A percentile compares a stretch with the other conserved stretches of the same genome.
These are phyloP conservation scores for Scytalidium sp. DNA, from an alignment of 2,329 filamentous ascomycete species.

Conservation along the genomic window DNA sequence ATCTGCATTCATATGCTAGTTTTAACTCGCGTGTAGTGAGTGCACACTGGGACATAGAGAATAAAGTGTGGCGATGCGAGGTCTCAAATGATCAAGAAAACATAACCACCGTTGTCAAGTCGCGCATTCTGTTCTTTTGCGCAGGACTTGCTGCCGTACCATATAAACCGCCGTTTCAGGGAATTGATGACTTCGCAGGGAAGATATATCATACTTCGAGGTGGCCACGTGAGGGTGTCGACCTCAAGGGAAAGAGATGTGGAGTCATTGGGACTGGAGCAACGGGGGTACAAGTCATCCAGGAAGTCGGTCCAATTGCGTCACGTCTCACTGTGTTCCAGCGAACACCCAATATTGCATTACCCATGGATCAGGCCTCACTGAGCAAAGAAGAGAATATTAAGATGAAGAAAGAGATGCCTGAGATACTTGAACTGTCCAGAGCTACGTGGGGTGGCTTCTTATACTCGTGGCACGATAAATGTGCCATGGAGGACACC, in stretches of 20 bases:
- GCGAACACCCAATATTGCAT: slow-evolving; percentile 53
- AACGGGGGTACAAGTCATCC: slow-evolving; percentile 21
- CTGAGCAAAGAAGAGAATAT: background rate
- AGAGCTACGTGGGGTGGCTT: slow-evolving; percentile 49
- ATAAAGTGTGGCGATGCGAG: slow-evolving; percentile 35
- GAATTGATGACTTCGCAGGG: slow-evolving; percentile 21
- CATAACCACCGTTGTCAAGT: background rate
- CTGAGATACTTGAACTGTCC: slow-evolving; percentile 39
- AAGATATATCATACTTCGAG: slow-evolving; percentile 18
- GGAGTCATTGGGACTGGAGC: slow-evolving; percentile 48
- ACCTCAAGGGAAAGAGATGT: slow-evolving; percentile 46
- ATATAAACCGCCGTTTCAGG: slow-evolving; percentile 17
- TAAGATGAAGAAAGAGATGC: slow-evolving; percentile 32
- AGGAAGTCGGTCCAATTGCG: slow-evolving; percentile 33
- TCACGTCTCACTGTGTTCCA: slow-evolving; percentile 47
- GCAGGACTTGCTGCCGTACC: slow-evolving; percentile 21
- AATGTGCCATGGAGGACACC: slow-evolving; percentile 39
- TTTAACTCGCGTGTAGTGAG: slow-evolving; percentile 38
- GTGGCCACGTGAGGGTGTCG: slow-evolving; percentile 33
- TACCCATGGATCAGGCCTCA: slow-evolving; percentile 52
- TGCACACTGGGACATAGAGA: slow-evolving; percentile 34
- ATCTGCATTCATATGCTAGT: slow-evolving; percentile 36
- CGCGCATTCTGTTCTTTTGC: slow-evolving; percentile 17
- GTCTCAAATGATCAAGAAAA: slow-evolving; percentile 9
- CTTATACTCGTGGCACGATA: slow-evolving; percentile 42